Evolutionary conservation across 164 flowering plant species (phyloP), one percentile per base, ranked within the genome.

Genomic region (Berberis thunbergii): DNA sequence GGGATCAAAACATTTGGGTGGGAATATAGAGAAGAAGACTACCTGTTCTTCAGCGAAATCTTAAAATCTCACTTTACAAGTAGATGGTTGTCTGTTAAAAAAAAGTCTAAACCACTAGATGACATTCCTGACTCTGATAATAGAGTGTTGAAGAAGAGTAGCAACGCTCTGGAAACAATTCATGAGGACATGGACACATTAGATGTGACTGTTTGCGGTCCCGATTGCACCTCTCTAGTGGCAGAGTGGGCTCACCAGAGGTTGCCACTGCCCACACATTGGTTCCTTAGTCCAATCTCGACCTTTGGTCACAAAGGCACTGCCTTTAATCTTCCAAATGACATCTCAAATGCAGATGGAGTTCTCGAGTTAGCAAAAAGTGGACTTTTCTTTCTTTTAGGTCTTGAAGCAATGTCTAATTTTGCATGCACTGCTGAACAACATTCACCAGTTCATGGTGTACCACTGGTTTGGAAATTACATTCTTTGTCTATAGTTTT

Each of bases 221-320:
- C 26, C 49, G 6, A 11, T 38, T 63, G 46, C 53, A 60, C 70
- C 67, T 77, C 82, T 67, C 70, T 84, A 75, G 58, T 64, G 1
- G 58, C 69, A 55, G 92, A 88, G 69, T 95, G 99, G 99, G 84
- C 92, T 49, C 77, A 78, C 67, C 96, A 87, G 81, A 85, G 94
- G 74, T 64, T 95, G 64, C 99, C 96, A 41, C 90, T 95, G 73
- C 97, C 97, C n/a, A 44, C 62, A 54, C 86, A 85, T 70, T 91
- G 97, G 96, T 84, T 89, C 73, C 88, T 95, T 54, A 95, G 97
- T 73, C 88, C 99, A 62, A 68, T 95, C 56, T 62, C 91, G 60
- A 78, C 83, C 57, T 60, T 82, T 61, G 67, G 57, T 52, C 55
- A 59, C 58, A 57, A 59, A 45, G 76, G 63, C 46, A 64, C 63